Evolutionary conservation across 176 grass and related monocot genomes (phyloP).

Genomic region (Lolium perenne): DNA sequence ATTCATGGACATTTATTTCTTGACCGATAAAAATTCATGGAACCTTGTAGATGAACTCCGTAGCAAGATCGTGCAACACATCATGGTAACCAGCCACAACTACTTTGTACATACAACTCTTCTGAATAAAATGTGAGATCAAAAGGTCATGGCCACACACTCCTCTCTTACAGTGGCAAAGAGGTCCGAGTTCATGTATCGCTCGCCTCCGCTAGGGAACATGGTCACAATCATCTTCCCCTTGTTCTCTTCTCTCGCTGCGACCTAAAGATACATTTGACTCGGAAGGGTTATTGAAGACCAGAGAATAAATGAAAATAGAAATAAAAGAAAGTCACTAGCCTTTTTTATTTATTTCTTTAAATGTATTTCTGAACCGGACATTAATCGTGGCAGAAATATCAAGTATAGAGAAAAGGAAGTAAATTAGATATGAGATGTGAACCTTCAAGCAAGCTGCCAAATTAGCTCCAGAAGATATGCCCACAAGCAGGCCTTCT

Average conservation of each 20-base stretch:
- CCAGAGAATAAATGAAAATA: neutral
- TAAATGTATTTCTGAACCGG: neutral
- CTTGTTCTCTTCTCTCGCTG: slow-evolving; percentile 43
- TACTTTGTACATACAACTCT: neutral
- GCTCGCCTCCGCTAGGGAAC: slow-evolving; percentile 50
- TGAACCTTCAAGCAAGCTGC: slow-evolving; percentile 81
- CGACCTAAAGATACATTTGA: slow-evolving; percentile 41
- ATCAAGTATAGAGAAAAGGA: neutral
- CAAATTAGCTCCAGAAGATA: slow-evolving; percentile 92
- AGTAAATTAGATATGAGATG: neutral
- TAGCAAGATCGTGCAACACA: neutral
- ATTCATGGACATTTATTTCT: neutral
- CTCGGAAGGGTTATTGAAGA: neutral
- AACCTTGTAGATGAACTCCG: neutral
- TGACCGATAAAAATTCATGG: neutral
- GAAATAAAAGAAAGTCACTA: neutral
- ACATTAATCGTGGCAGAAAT: neutral
- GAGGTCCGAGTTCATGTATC: slow-evolving; percentile 57
- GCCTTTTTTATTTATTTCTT: neutral
- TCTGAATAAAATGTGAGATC: neutral
- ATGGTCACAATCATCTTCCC: slow-evolving; percentile 64
- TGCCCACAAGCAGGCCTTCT: slow-evolving; percentile 87
- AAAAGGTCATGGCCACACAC: slow-evolving; percentile 59
- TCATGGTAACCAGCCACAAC: neutral
- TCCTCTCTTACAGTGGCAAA: slow-evolving; percentile 51